Evolutionary conservation across 140 eudicot genomes (phyloP), one percentile per base, ranked within the genome.

Genomic region (Oenanthe javanica): DNA sequence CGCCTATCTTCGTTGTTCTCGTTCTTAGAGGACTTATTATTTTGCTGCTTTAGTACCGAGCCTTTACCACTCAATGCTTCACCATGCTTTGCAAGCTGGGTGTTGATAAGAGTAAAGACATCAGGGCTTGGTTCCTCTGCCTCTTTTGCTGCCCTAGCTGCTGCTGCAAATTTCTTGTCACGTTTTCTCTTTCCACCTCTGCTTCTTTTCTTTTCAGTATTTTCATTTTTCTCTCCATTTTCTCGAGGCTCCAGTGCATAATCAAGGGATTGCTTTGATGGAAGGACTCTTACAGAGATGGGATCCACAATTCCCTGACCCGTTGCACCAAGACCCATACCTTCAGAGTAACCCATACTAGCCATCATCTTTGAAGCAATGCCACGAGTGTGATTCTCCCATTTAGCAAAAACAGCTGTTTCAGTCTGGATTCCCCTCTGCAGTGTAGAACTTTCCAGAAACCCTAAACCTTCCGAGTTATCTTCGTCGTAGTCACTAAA

Each of bases 321-420:
- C 10, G 91, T 82, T 25, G 81, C 89, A n/a, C 98, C 98, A 47
- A 94, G 88, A 13, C 98, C 98, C 98, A 94, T 94, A 67, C 98
- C 98, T 84, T 94, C 97, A 4, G 90, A 84, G 80, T 90, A 94
- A 79, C 98, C 98, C 98, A 94, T 94, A 78, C 81, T 94, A 11
- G 98, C 98, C 98, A 94, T 94, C 97, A 94, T 92, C 75, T 92
- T 94, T 2, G 98, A 94, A 55, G 98, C 97, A 38, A 94, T 85
- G 13, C 98, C 98, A 0, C 98, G 89, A 3, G 98, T 94, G 89
- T 94, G 98, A 89, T 94, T 94, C 79, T 94, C 98, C 98, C 98
- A 94, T 78, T 84, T 85, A 63, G 98, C 97, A 50, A 94, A 94
- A 83, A 90, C 87, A 79, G 92, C 88, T 2, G 97, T 92, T 75